Percentiles rank a stretch among this genome's conserved stretches.
These are phyloP conservation scores for Globisporangium okanoganense DNA, from an alignment of 352 stramenopile genomes.

Conservation along the genomic window DNA sequence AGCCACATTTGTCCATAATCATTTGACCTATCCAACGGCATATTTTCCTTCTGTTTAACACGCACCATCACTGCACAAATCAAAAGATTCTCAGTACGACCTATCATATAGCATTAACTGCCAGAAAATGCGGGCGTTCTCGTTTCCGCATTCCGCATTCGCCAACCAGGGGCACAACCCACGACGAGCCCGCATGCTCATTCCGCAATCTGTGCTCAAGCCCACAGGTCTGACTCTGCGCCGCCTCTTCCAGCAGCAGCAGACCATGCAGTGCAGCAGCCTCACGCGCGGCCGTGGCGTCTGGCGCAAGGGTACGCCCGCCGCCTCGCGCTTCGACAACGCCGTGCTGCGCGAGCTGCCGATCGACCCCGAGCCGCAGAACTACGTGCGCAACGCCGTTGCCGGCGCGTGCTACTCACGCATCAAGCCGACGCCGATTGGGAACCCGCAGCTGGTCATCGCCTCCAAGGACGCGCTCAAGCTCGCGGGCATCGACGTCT, in stretches of 20 bases:
- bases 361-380: conserved; percentile 45
- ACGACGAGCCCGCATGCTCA: conserved; percentile 6
- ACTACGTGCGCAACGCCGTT: conserved; percentile 49
- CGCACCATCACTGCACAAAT: background rate
- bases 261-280: conserved; percentile 5
- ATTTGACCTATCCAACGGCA: background rate
- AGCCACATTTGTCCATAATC: conserved; percentile 6
- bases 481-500: conserved; percentile 58
- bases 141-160: background rate
- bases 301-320: conserved; percentile 39
- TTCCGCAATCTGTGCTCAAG: conserved; percentile 4
- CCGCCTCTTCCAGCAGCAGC: background rate
- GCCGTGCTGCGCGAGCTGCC: conserved; percentile 58
- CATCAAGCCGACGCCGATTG: conserved; percentile 54
- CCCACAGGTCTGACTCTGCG: background rate
- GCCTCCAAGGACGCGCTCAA: conserved; percentile 42
- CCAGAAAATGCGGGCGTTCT: background rate
- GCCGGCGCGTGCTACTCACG: conserved; percentile 58
- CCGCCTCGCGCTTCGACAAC: conserved; percentile 48
- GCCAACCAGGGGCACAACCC: background rate
- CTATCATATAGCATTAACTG: background rate
- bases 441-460: conserved; percentile 55
- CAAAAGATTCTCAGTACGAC: background rate
- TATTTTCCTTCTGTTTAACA: background rate
- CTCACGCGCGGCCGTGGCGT: conserved; percentile 19